Evolutionary conservation across 139 green algal species (phyloP), one percentile per base, ranked within the genome.

Genomic region (Chlamydomonas urium): DNA sequence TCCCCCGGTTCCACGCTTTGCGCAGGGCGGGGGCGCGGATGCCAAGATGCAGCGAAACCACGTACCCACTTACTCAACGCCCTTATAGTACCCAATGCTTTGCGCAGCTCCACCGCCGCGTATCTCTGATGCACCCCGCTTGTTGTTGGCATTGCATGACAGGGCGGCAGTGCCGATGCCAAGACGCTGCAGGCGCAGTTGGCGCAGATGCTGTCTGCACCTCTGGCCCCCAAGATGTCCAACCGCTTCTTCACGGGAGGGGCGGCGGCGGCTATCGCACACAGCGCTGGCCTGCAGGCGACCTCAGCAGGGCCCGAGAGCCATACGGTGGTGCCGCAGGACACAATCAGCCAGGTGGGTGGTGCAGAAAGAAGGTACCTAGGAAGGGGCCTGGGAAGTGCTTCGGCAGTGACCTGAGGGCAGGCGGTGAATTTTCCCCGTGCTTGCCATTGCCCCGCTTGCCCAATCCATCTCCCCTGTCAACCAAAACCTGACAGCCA

Each of bases 181-280:
- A 56, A 71, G 37, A 23, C 63, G 23, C 37, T 68, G 6, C 63
- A 57, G 24, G 37, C 5, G 10, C 37, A 71, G 63, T 23, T 87
- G 63, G 77, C 71, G 6, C 10, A 45, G 10, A 65, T 81, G 47
- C 47, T 80, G 48, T 62, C 75, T 28, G 45, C 72, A 37, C 80
- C 80, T 28, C 65, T 86, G 69, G 58, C 33, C 34, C 80, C 66
- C 45, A 65, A 31, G 29, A 78, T 81, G 61, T 75, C 28, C 42
- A 19, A 10, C 21, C 38, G 35, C 26, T 82, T 71, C 72, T 81
- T 82, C 63, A 82, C 80, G 10, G 80, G 76, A 1, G 76, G 77
- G 0, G 68, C 72, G 31, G 59, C 65, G 33, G 80, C 74, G 3
- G 66, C 48, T 0, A 33, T 32, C 5, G 63, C 63, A 14, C 35